Evolutionary conservation across 352 stramenopile species (phyloP), one percentile per base, ranked within the genome.

Genomic region (Pythium aquatile): DNA sequence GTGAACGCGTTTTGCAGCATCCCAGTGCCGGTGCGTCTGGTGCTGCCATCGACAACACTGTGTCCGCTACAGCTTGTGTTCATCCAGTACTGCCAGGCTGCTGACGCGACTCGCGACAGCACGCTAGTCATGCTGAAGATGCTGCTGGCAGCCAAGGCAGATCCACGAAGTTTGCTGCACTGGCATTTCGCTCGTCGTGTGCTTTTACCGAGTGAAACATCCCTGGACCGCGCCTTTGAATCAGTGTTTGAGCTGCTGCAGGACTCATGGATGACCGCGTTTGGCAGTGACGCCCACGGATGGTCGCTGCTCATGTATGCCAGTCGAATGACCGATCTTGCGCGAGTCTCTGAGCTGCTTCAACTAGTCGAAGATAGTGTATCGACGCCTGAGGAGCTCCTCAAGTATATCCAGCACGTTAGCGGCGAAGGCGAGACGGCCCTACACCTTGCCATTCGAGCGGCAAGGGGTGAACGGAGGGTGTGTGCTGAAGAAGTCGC

Each of bases 251-350:
- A 71, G 61, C 35, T 44, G 3, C n/a, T 58, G 53, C 68, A 29
- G 61, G 73, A 5, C 49, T 77, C 47, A 70, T 68, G 30, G 39
- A 3, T 58, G 46, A 63, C 54, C 17, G 35, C 35, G 0, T 68
- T 68, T 37, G 61, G 61, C 16, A 76, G 84, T 42, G 84, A 93
- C 37, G 69, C 63, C 5, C 52, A 67, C 51, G 64, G 66, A 24
- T 91, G 82, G 84, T 85, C 78, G 44, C 58, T 93, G 47, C 68
- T 91, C 20, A 90, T 91, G 83, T 91, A 83, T 58, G 75, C 87
- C 7, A 79, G 81, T 42, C 74, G 64, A 33, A 62, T 79, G 4
- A 78, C 79, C 0, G 77, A 93, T 37, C 30, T 91, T 5, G 68
- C 78, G 10, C 56, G 68, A 8, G 73, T 85, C 2, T 65, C 77